phyloP scores from a whole-genome alignment of 2,329 filamentous ascomycete species.

The Knufia fluminis region DNA sequence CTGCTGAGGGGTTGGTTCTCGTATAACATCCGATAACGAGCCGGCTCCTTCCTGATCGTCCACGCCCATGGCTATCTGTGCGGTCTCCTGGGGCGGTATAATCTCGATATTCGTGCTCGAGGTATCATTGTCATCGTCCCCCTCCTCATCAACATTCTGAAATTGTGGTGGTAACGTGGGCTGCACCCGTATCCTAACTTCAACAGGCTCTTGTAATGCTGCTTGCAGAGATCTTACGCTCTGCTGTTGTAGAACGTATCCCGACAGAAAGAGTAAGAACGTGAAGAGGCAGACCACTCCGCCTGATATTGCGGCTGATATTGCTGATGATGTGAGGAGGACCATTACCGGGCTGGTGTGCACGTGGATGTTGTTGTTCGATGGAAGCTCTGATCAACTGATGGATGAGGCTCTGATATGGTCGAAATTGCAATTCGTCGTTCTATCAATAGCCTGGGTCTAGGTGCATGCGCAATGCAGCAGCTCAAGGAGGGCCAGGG shows the following conservation, averaged over 20 bases:
- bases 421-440: not conserved
- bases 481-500: not conserved
- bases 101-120: not conserved
- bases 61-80: not conserved
- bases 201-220: constrained; percentile 53
- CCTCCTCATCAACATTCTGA: constrained; percentile 14
- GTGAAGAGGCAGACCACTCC: constrained; percentile 64
- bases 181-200: constrained; percentile 16
- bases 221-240: constrained; percentile 68
- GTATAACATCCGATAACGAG: not conserved
- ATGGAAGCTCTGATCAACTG: constrained; percentile 36
- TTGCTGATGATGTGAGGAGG: constrained; percentile 36
- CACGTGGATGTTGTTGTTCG: constrained; percentile 1
- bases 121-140: constrained; percentile 10
- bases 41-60: not conserved
- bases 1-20: not conserved
- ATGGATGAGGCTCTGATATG: not conserved
- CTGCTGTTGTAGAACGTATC: constrained; percentile 79
- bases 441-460: not conserved
- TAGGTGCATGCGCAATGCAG: not conserved
- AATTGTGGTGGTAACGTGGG: constrained; percentile 21
- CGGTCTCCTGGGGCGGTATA: not conserved
- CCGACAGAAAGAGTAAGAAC: constrained; percentile 72
- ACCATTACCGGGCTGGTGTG: constrained; percentile 30
- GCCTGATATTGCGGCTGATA: constrained; percentile 36